Evolutionary conservation across 108 stramenopile genomes (phyloP), one percentile per base, ranked within the genome.

Genomic region (Cyclotella cryptica): DNA sequence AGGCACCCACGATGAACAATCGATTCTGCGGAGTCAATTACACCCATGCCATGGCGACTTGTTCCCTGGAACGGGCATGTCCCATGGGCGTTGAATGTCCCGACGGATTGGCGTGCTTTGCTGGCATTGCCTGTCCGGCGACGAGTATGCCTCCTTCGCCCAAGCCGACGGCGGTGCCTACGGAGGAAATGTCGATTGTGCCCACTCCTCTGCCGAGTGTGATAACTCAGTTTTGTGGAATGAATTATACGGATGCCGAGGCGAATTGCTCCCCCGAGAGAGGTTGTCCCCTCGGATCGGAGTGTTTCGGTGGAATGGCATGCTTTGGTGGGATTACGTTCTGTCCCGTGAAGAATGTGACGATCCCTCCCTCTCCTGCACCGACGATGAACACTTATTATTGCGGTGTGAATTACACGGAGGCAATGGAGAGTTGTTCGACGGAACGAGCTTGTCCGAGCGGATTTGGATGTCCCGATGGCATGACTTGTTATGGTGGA

Each of bases 401-500:
- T 17, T 63, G 62, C 39, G 62, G 62, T n/a, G 30, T 15, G 14
- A 63, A 28, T 19, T 63, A 41, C 39, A 19, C 27, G 5, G 62
- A 63, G 3, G 62, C 62, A 1, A 35, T n/a, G n/a, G 39, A 29
- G 10, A 63, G 35, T 10, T 63, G 62, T 35, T 13, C n/a, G 3
- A 41, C 30, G 10, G 30, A 28, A n/a, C 27, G 29, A 35, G 29
- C 30, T 18, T 63, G 62, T 19, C 62, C 62, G 29, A 63, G 40
- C 13, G 62, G 62, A 63, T 39, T n/a, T 39, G 62, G 62, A 15
- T 63, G 62, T 40, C 35, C 62, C 62, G 62, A 35, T 19, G 62
- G 62, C n/a, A 41, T 41, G 40, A 35, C 62, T 35, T 63, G 62
- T 30, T 63, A 35, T 10, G 35, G 39, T 7, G 35, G 47, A n/a